Percentiles rank a stretch among this genome's conserved stretches.
Evolutionary conservation across 2,329 filamentous ascomycete genomes (phyloP).

Genomic region (Paecilomyces variotii): DNA sequence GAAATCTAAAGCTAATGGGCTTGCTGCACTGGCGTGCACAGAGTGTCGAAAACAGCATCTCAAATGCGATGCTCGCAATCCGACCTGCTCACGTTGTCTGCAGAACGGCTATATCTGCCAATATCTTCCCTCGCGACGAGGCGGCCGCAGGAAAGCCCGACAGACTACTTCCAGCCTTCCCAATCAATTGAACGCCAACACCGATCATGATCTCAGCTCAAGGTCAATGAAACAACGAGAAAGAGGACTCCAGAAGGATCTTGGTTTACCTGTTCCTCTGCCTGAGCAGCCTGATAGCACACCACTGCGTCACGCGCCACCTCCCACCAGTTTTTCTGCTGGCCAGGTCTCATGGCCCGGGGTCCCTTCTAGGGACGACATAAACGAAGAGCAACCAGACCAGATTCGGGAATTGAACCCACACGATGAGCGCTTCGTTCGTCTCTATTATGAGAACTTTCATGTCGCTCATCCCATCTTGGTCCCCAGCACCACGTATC

Average conservation of each 20-base stretch:
- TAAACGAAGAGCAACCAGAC: slow-evolving; percentile 8
- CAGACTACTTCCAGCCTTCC: slow-evolving; percentile 7
- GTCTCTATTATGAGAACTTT: slow-evolving; percentile 47
- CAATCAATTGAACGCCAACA: not conserved
- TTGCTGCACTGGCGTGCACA: slow-evolving; percentile 35
- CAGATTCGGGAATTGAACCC: slow-evolving; percentile 12
- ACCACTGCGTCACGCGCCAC: too few relatives aligned
- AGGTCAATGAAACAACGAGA: too few relatives aligned
- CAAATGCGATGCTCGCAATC: slow-evolving; percentile 62
- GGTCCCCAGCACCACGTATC: slow-evolving; percentile 36
- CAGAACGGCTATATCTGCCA: slow-evolving; percentile 52
- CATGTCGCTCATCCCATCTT: slow-evolving; percentile 48
- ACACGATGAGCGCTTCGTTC: slow-evolving; percentile 18
- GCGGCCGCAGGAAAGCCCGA: slow-evolving; percentile 37
- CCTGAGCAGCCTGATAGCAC: too few relatives aligned
- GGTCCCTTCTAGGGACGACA: too few relatives aligned
- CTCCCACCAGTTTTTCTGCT: too few relatives aligned
- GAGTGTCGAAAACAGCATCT: slow-evolving; percentile 53
- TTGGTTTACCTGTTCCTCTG: too few relatives aligned
- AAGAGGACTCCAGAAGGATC: too few relatives aligned
- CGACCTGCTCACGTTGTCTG: slow-evolving; percentile 57
- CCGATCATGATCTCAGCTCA: too few relatives aligned
- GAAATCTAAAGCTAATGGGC: not conserved
- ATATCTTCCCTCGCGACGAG: slow-evolving; percentile 64
- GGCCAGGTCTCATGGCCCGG: too few relatives aligned